These are phyloP conservation scores for Rhizophora mangle DNA, from an alignment of 345 rosid species.

Conservation along the genomic window DNA sequence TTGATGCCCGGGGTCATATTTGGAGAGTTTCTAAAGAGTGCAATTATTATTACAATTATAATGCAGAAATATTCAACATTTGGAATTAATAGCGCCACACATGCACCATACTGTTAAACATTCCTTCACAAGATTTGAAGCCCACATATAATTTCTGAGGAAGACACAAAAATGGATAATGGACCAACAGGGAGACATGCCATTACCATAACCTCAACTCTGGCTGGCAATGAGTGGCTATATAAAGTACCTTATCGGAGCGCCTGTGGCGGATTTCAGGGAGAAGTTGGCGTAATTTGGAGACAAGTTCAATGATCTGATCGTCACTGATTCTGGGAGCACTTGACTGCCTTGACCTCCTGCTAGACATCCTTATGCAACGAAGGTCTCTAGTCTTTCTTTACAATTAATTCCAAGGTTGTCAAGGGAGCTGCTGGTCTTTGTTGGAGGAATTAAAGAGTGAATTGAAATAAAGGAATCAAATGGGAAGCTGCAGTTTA, in stretches of 20 bases:
- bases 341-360: constrained; percentile 81
- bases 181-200: background rate
- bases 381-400: background rate
- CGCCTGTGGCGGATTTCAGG: constrained; percentile 88
- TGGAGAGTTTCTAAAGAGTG: constrained; percentile 21
- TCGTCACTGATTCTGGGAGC: constrained; percentile 81
- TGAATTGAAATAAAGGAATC: background rate
- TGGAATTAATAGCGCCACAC: constrained; percentile 4
- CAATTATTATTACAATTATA: constrained; percentile 13
- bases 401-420: too few species aligned
- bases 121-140: background rate
- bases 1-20: constrained; percentile 34
- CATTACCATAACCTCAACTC: background rate
- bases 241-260: constrained; percentile 60
- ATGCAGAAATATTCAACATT: constrained; percentile 10
- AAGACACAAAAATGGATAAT: background rate
- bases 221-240: background rate
- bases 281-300: constrained; percentile 77
- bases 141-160: background rate
- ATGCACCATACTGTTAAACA: constrained; percentile 4
- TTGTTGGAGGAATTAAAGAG: too few species aligned
- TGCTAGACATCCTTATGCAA: constrained; percentile 56
- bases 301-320: constrained; percentile 82
- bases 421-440: too few species aligned
- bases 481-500: background rate